These are phyloP conservation scores for Penicillium arizonense DNA, from an alignment of 495 filamentous ascomycete species.

Conservation along the genomic window DNA sequence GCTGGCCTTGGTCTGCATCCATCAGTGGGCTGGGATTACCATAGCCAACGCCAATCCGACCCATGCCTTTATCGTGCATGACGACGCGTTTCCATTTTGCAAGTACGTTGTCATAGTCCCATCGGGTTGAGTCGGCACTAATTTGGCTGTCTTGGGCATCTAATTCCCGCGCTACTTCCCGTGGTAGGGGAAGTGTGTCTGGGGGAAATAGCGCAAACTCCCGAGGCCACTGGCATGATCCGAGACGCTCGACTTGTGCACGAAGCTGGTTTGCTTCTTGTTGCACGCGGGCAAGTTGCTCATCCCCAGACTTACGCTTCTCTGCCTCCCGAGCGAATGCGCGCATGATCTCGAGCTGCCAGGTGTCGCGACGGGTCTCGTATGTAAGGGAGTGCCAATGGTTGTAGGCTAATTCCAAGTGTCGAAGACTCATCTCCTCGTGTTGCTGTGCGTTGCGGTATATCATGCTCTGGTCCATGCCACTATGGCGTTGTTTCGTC, in stretches of 20 bases:
- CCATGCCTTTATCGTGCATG: constrained; percentile 48
- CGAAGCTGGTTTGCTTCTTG: constrained; percentile 74
- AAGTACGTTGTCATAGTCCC: constrained; percentile 57
- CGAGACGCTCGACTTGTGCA: constrained; percentile 65
- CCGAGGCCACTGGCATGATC: constrained; percentile 64
- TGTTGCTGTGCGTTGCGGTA: constrained; percentile 52
- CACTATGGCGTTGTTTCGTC: constrained; percentile 22
- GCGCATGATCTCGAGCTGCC: constrained; percentile 77
- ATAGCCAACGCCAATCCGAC: constrained; percentile 36
- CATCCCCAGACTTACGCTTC: constrained; percentile 59
- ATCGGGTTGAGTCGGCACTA: constrained; percentile 38
- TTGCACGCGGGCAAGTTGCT: constrained; percentile 58
- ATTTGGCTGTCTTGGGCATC: constrained; percentile 36
- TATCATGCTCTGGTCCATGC: constrained; percentile 39
- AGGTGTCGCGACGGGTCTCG: constrained; percentile 59
- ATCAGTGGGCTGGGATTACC: constrained; percentile 10
- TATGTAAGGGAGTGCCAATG: constrained; percentile 64
- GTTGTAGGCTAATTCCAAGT: constrained; percentile 66
- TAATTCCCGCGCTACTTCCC: constrained; percentile 43
- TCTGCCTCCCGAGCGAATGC: constrained; percentile 67
- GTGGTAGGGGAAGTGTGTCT: constrained; percentile 57
- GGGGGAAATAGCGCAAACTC: constrained; percentile 69
- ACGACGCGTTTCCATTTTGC: constrained; percentile 58
- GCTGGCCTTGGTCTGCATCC: constrained; percentile 16
- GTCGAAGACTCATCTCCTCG: constrained; percentile 58